phyloP scores from a whole-genome alignment of 169 alveolate genomes.

The Eimeria falciformis region DNA sequence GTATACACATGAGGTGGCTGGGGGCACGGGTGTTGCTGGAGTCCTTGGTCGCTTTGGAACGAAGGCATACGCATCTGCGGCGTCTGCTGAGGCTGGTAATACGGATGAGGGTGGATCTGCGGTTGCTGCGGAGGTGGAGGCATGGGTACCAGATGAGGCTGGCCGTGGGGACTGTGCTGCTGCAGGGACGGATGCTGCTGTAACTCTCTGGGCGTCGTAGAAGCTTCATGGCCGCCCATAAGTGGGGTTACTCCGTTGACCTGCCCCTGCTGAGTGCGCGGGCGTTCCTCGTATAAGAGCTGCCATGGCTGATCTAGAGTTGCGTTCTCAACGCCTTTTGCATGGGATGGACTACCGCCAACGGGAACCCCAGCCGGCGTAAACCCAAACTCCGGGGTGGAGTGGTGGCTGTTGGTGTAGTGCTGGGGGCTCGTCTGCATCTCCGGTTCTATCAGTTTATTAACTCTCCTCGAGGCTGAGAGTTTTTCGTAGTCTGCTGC shows the following conservation, averaged over 20 bases:
- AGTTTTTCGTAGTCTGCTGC: not conserved
- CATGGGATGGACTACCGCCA: conserved; percentile 15
- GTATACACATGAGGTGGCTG: not conserved
- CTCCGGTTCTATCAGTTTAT: not conserved
- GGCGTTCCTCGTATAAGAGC: too few species aligned
- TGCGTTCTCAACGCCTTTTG: not conserved
- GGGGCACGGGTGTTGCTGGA: not conserved
- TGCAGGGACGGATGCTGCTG: not conserved
- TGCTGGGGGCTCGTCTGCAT: conserved; percentile 1
- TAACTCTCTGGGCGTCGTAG: not conserved
- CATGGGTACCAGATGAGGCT: not conserved
- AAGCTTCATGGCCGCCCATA: not conserved
- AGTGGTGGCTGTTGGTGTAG: not conserved
- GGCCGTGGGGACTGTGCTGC: not conserved
- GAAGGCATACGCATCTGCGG: not conserved
- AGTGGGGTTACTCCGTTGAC: not conserved
- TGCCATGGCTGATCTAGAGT: too few species aligned
- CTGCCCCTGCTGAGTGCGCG: too few species aligned
- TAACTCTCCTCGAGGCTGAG: not conserved
- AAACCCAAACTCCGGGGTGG: conserved; percentile 22
- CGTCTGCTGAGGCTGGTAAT: not conserved
- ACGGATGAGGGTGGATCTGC: not conserved
- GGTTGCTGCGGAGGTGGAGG: not conserved
- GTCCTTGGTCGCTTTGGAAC: not conserved
- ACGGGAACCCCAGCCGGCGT: not conserved